Evolutionary conservation across 2,329 filamentous ascomycete species (phyloP), one percentile per base, ranked within the genome.

Genomic region (Colletotrichum higginsianum): DNA sequence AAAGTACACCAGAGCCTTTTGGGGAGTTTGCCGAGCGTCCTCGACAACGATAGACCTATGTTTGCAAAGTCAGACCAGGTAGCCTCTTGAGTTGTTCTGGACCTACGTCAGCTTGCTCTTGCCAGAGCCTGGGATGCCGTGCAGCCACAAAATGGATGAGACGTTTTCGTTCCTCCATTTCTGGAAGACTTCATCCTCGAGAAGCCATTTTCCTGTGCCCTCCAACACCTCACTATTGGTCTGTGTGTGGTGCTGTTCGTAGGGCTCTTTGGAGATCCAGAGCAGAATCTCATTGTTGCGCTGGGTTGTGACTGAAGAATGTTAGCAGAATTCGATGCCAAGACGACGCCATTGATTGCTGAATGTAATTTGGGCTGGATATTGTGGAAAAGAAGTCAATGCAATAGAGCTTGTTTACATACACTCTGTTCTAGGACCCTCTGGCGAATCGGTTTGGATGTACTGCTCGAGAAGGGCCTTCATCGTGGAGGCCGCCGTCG

Each of bases 61-160:
- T 3, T 16, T 52, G 7, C 9, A 16, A 52, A 4, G 12, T 30
- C 15, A 9, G 1, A 8, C 26, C 30, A 1, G 7, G 8, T 11
- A 18, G 1, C 4, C 16, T 30, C 2, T 4, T 3, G 2, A 16
- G 8, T 12, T 18, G 9, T 46, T 9, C 15, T 23, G 0, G 7
- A 62, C 61, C 7, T 73, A 73, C 66, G 52, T 50, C 9, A 73
- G 42, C 49, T 79, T 80, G 71, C 74, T 82, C 69, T 82, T 80
- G 3, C 79, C 76, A 62, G 76, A 79, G 26, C 79, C 79, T 23
- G 75, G 76, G 65, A 78, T 79, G 3, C 80, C 78, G 74, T 80
- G 76, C 9, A 82, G 76, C 79, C 77, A 81, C 38, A 82, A 68
- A 15, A 81, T 77, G 9, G 77, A 79, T 18, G 76, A 81, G n/a